phyloP scores from a whole-genome alignment of 2,329 filamentous ascomycete genomes.

The Alternaria longipes region DNA sequence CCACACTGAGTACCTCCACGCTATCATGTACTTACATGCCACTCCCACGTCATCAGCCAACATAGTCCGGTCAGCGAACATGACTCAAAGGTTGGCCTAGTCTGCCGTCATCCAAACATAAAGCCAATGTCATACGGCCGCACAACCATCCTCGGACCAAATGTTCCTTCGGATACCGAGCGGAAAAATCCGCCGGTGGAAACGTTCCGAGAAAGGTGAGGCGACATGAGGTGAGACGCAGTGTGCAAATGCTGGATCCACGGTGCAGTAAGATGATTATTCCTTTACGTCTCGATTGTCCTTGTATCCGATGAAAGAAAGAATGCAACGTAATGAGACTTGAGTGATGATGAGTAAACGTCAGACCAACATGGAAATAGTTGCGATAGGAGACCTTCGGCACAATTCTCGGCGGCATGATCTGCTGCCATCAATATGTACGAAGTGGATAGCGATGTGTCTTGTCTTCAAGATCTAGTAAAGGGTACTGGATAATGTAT shows the following conservation, averaged over 20 bases:
- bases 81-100: not conserved
- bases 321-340: not conserved
- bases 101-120: not conserved
- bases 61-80: conserved; percentile 24
- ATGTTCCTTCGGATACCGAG: not conserved
- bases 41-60: conserved; percentile 20
- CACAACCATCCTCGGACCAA: not conserved
- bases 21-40: not conserved
- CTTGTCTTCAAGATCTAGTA: not conserved
- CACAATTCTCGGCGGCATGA: not conserved
- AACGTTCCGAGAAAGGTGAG: not conserved
- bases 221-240: not conserved
- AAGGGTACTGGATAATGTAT: not conserved
- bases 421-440: not conserved
- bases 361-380: not conserved
- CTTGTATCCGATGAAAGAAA: not conserved
- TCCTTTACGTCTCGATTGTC: not conserved
- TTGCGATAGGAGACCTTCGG: not conserved
- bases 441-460: not conserved
- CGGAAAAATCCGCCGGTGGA: not conserved
- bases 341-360: not conserved
- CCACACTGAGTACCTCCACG: not conserved
- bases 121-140: not conserved
- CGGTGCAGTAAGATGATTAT: not conserved
- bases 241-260: not conserved